These are phyloP conservation scores for Venturia carpophila DNA, from an alignment of 2,329 filamentous ascomycete species.

Conservation along the genomic window DNA sequence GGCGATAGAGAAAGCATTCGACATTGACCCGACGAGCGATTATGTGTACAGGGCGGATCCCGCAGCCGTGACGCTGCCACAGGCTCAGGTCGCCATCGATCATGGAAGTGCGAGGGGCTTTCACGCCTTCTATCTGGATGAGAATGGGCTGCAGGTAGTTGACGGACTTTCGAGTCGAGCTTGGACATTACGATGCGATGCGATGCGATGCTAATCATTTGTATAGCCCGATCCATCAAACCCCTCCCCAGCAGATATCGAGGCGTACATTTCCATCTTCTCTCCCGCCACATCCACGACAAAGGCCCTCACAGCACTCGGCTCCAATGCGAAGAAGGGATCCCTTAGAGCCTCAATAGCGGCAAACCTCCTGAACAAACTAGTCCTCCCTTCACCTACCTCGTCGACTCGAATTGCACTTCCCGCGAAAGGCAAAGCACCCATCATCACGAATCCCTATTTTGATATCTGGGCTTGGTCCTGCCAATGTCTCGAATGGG, in stretches of 20 bases:
- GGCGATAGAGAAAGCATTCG: constrained; percentile 42
- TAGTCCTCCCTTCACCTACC: constrained; percentile 40
- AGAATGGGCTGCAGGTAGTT: constrained; percentile 32
- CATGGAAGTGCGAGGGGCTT: constrained; percentile 40
- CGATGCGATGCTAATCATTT: constrained; percentile 7
- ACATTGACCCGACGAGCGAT: constrained; percentile 37
- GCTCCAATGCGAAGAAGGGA: constrained; percentile 56
- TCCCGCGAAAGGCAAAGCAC: constrained; percentile 27
- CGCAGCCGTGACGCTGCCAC: constrained; percentile 42
- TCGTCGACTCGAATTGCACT: constrained; percentile 28
- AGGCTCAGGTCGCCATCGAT: constrained; percentile 43
- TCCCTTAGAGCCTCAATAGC: constrained; percentile 53
- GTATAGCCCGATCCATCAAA: constrained; percentile 28
- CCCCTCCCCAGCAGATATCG: constrained; percentile 51
- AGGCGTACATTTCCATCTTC: constrained; percentile 62
- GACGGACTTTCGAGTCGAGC: not conserved
- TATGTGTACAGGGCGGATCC: constrained; percentile 44
- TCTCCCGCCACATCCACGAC: constrained; percentile 50
- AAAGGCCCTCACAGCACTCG: constrained; percentile 55
- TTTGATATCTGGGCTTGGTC: constrained; percentile 60
- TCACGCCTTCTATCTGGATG: constrained; percentile 45
- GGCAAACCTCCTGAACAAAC: constrained; percentile 46
- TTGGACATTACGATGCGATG: not conserved
- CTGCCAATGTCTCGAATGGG: constrained; percentile 57
- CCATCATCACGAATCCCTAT: constrained; percentile 55